Evolutionary conservation across 257 asterid genomes (phyloP).

Genomic region (Gardenia jasminoides): DNA sequence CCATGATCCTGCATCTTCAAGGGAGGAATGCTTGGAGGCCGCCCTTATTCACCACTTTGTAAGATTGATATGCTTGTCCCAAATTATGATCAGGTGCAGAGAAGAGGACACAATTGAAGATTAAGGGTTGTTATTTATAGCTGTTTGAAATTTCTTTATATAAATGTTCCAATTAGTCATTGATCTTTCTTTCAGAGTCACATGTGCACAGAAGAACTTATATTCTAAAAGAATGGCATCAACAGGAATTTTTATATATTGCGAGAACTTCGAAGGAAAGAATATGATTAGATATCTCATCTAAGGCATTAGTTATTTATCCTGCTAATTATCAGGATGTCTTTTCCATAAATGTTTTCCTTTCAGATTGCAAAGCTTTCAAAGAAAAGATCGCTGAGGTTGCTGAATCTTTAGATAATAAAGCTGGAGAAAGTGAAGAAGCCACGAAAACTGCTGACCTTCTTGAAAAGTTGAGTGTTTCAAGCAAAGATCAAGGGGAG

Average conservation of each 20-base stretch:
- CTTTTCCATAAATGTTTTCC: neutral
- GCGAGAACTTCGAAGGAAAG: neutral
- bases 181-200: too few relatives aligned
- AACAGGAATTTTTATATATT: neutral
- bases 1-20: neutral
- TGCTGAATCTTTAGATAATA: slow-evolving; percentile 53
- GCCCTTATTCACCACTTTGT: too few relatives aligned
- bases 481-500: slow-evolving; percentile 47
- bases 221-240: neutral
- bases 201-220: neutral
- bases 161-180: neutral
- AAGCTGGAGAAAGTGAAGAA: slow-evolving; percentile 45
- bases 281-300: neutral
- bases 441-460: slow-evolving; percentile 57
- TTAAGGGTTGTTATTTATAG: neutral
- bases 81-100: neutral
- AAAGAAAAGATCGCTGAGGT: slow-evolving; percentile 69
- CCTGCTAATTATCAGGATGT: neutral
- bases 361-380: slow-evolving; percentile 73
- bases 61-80: neutral
- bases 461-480: slow-evolving; percentile 60
- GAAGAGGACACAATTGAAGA: neutral
- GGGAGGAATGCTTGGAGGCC: neutral
- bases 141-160: neutral
- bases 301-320: neutral